Percentiles rank a stretch among this genome's conserved stretches.
Conservation (phyloP, 192 early-diverging fungal genomes). For the Entomortierella lignicola region DNA sequence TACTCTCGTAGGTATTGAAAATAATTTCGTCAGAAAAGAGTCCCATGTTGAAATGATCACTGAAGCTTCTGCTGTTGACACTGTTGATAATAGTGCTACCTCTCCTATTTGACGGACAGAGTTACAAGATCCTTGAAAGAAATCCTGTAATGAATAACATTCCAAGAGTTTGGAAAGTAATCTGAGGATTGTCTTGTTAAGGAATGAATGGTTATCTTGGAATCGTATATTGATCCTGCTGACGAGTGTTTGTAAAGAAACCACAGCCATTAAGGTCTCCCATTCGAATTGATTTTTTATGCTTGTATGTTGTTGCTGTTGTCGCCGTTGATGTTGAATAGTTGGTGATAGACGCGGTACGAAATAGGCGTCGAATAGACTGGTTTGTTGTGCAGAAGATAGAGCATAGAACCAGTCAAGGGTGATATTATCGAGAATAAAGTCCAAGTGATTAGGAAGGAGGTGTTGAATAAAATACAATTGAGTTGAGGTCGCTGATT, state of each 20-base stretch:
- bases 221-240: constrained; percentile 23
- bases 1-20: constrained; percentile 36
- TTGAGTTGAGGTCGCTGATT: constrained; percentile 2
- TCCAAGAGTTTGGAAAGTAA: constrained; percentile 18
- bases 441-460: constrained; percentile 28
- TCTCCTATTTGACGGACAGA: background rate
- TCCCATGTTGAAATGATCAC: constrained; percentile 20
- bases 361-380: constrained; percentile 38
- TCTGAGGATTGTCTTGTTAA: constrained; percentile 35
- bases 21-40: constrained; percentile 27
- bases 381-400: constrained; percentile 18
- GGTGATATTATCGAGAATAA: constrained; percentile 40
- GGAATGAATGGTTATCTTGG: constrained; percentile 39
- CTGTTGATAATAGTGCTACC: background rate
- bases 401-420: constrained; percentile 42
- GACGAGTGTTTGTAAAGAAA: constrained; percentile 33
- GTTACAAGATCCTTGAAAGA: constrained; percentile 4
- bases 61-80: background rate
- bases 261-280: background rate
- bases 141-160: constrained; percentile 16
- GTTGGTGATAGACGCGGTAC: background rate
- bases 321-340: background rate
- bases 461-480: constrained; percentile 35
- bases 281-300: background rate
- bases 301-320: background rate